Percentiles rank a stretch among this genome's conserved stretches.
These are phyloP conservation scores for Microstroma glucosiphilum DNA, from an alignment of 1,284 basidiomycete genomes.

Conservation along the genomic window DNA sequence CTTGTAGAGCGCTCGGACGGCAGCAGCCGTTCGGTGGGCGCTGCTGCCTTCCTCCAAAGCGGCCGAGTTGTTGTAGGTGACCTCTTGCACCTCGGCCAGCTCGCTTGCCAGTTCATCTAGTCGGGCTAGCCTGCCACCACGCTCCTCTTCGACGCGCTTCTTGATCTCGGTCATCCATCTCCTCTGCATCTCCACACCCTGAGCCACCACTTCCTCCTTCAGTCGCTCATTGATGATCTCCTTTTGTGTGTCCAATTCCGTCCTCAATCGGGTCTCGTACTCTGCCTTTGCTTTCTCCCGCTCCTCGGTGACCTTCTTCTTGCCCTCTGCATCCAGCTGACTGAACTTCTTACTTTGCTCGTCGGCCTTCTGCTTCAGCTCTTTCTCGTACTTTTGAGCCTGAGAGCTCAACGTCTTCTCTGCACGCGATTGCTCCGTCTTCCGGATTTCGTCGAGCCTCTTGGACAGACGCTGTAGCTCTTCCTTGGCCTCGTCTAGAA, in stretches of 20 bases:
- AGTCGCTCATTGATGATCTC: slow-evolving; percentile 80
- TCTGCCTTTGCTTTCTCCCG: slow-evolving; percentile 66
- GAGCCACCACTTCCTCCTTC: slow-evolving; percentile 87
- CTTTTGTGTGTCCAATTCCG: slow-evolving; percentile 79
- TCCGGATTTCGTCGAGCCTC: slow-evolving; percentile 73
- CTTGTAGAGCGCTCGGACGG: slow-evolving; percentile 31
- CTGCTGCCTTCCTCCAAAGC: slow-evolving; percentile 84
- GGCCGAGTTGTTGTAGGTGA: slow-evolving; percentile 81
- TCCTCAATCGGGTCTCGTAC: slow-evolving; percentile 79
- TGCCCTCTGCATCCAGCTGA: slow-evolving; percentile 78
- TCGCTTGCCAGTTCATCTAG: slow-evolving; percentile 85
- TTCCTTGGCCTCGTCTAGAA: slow-evolving; percentile 57
- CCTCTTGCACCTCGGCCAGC: slow-evolving; percentile 80
- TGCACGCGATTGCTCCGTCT: slow-evolving; percentile 70
- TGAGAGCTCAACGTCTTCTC: slow-evolving; percentile 61
- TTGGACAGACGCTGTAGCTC: slow-evolving; percentile 74
- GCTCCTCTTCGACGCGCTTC: slow-evolving; percentile 89
- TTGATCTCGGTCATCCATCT: slow-evolving; percentile 96
- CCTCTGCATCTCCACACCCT: slow-evolving; percentile 93
- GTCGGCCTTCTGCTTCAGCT: slow-evolving; percentile 76
- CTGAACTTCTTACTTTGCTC: slow-evolving; percentile 75
- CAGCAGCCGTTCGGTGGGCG: slow-evolving; percentile 64
- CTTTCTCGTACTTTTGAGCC: slow-evolving; percentile 71
- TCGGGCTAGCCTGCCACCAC: slow-evolving; percentile 87
- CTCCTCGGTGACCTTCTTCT: slow-evolving; percentile 75